Evolutionary conservation across 768 basidiomycete species (phyloP), one percentile per base, ranked within the genome.

Genomic region (Auriscalpium orientale): DNA sequence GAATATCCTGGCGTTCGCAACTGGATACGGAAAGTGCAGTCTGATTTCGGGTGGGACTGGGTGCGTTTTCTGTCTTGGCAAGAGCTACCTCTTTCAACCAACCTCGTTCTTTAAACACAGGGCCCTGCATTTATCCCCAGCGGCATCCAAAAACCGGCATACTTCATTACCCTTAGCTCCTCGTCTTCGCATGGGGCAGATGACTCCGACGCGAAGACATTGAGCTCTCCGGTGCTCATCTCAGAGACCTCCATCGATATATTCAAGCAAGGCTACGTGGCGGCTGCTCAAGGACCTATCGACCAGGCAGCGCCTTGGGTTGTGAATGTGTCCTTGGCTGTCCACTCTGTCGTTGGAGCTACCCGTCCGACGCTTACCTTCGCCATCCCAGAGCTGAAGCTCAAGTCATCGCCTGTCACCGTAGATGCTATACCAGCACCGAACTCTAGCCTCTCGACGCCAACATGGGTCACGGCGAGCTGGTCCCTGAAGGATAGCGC

Each of bases 11-110:
- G 70, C 13, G 71, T 76, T 44, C 75, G 75, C 51, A 70, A 73
- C 36, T 81, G 72, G 67, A 70, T 81, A 22, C 74, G 80, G 1
- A 82, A 84, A 61, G 70, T 72, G 2, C 69, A 74, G 33, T 76
- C 74, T 4, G 81, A 84, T 62, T 83, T 81, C 57, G 81, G 82
- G 1, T 84, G 81, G 80, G 81, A 83, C 22, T 53, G 38, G 51
- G 51, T 53, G 21, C 21, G 46, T 47, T 6, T 4, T 16, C 15
- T 13, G 33, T 4, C 34, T 13, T 13, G 16, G 5, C 13, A 33
- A 15, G 1, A 9, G 15, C 2, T 28, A 33, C 49, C 16, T 13
- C 36, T 51, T 8, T 51, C 34, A 13, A 13, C 3, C 34, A 13
- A 13, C 3, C 18, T 18, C 40, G 40, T 43, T 13, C 4, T 43